phyloP scores from a whole-genome alignment of 78 protist species.

The Acrasis kona region DNA sequence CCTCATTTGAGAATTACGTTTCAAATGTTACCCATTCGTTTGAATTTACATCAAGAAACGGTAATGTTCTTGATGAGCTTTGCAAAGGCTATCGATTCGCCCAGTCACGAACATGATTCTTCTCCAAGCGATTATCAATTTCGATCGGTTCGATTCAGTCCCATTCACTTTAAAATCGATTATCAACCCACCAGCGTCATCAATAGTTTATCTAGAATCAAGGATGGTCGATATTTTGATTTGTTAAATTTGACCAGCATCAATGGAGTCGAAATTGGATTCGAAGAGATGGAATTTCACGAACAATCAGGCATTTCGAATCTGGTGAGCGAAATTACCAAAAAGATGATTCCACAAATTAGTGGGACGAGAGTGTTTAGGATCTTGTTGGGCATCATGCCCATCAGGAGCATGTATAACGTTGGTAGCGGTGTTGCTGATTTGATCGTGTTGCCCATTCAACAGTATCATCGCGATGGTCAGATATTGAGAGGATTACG shows the following conservation, averaged over 20 bases:
- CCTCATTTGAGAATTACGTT: no score
- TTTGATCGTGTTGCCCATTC: neutral
- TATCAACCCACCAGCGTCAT: neutral
- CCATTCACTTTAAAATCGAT: neutral
- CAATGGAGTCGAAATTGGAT: neutral
- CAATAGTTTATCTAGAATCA: neutral
- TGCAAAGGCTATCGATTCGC: neutral
- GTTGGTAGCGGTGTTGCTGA: conserved; percentile 1
- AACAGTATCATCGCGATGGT: neutral
- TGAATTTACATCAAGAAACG: conserved; percentile 3
- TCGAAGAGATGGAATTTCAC: neutral
- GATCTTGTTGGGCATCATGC: neutral
- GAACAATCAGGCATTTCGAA: neutral
- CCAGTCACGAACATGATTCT: neutral
- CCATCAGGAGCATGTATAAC: neutral
- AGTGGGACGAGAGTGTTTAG: neutral
- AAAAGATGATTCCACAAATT: neutral
- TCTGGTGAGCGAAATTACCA: neutral
- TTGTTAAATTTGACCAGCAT: neutral
- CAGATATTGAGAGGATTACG: neutral
- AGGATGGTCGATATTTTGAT: neutral
- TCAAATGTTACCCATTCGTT: conserved; percentile 3
- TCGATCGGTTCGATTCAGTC: neutral
- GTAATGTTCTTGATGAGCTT: neutral
- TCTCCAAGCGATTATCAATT: neutral